A percentile compares a stretch with the other conserved stretches of the same genome.
Conservation (phyloP, 176 grass and related monocot genomes). For the Aegilops umbellulata region DNA sequence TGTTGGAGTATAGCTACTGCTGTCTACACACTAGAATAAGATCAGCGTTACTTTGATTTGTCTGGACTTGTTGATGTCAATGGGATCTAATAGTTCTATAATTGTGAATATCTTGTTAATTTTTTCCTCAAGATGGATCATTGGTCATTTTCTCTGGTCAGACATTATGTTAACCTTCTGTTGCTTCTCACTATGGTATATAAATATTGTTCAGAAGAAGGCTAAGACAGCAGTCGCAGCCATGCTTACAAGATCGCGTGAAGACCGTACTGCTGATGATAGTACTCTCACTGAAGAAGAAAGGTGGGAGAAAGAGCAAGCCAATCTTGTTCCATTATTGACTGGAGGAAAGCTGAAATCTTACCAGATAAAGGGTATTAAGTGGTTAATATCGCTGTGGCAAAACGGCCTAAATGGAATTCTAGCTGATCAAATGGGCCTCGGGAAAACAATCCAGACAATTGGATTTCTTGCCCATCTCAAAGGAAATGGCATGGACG, state of each 20-base stretch:
- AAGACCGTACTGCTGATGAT: conserved; percentile 57
- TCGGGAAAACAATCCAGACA: conserved; percentile 97
- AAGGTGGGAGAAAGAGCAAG: conserved; percentile 71
- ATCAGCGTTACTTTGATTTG: background rate
- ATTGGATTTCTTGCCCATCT: conserved; percentile 97
- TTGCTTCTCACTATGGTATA: background rate
- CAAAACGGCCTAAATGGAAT: conserved; percentile 96
- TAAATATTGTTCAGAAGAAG: conserved; percentile 56
- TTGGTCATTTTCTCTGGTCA: background rate
- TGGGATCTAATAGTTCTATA: background rate
- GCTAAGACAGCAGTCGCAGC: conserved; percentile 87
- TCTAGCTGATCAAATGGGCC: conserved; percentile 97
- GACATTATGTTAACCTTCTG: conserved; percentile 5
- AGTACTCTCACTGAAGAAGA: conserved; percentile 67
- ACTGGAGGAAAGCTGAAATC: conserved; percentile 88
- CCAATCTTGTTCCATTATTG: conserved; percentile 80
- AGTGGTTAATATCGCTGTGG: conserved; percentile 98
- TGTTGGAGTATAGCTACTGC: background rate
- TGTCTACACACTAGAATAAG: background rate
- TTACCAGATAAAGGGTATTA: conserved; percentile 99
- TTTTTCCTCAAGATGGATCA: background rate
- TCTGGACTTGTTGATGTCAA: background rate
- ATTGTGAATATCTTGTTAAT: background rate
- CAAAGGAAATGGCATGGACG: conserved; percentile 78
- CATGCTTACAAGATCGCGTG: conserved; percentile 80